Conservation (phyloP, 225 moss, liverwort and hornwort genomes). For the Pseudoscleropodium purum region DNA sequence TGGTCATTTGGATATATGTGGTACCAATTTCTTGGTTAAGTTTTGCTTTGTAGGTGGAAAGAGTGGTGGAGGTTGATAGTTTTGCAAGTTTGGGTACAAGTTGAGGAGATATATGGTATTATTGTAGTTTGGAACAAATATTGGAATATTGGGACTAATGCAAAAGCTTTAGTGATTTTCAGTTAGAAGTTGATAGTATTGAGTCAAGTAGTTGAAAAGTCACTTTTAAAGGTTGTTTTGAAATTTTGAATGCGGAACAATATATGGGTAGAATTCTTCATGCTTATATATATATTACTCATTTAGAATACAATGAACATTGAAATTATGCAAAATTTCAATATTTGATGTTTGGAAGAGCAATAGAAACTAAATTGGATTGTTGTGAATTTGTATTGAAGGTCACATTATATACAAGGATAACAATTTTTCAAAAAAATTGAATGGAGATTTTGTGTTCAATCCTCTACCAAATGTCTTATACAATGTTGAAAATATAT, state of each 20-base stretch:
- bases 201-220: accelerated
- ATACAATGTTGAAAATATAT: background rate
- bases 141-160: background rate
- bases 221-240: background rate
- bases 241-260: background rate
- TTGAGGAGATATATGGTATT: accelerated
- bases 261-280: background rate
- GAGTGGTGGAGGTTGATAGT: background rate
- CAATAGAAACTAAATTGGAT: background rate
- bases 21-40: accelerated
- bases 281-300: accelerated
- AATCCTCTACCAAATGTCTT: background rate
- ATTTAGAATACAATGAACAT: accelerated
- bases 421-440: background rate
- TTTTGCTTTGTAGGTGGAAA: accelerated
- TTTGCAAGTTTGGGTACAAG: background rate
- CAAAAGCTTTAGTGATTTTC: background rate
- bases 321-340: background rate
- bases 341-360: accelerated
- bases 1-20: accelerated
- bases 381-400: accelerated
- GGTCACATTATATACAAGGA: background rate
- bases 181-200: background rate
- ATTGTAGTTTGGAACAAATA: background rate
- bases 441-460: background rate